Conservation (phyloP, 2,329 filamentous ascomycete genomes). For the Fusarium secorum region DNA sequence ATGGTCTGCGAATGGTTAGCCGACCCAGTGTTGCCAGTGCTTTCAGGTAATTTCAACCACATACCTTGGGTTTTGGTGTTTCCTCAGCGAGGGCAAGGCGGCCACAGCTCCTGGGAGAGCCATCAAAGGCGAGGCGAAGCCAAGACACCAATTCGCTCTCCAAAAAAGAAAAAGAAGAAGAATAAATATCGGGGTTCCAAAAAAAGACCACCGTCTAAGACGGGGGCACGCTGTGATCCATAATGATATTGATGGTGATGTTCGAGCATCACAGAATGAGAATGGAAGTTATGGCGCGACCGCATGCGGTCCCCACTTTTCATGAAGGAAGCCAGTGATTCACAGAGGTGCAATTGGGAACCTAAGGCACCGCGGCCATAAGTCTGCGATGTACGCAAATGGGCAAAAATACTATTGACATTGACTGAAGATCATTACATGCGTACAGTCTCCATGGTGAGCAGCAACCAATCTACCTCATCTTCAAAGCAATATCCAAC, state of each 20-base stretch:
- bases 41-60: accelerated
- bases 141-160: not conserved
- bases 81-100: accelerated
- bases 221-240: not conserved
- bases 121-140: not conserved
- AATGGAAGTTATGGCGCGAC: accelerated
- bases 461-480: conserved; percentile 18
- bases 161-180: no score
- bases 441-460: accelerated
- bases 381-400: not conserved
- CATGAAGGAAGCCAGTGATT: not conserved
- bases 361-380: not conserved
- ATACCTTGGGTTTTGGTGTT: not conserved
- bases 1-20: not conserved
- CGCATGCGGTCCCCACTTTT: accelerated
- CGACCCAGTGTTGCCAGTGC: accelerated
- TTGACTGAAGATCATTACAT: not conserved
- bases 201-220: not conserved
- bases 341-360: not conserved
- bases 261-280: not conserved
- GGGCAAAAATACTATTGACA: not conserved
- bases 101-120: not conserved
- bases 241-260: not conserved
- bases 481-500: conserved; percentile 55
- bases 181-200: no score